Evolutionary conservation across 805 yeast species (phyloP).

Genomic region (Lipomyces sp.): DNA sequence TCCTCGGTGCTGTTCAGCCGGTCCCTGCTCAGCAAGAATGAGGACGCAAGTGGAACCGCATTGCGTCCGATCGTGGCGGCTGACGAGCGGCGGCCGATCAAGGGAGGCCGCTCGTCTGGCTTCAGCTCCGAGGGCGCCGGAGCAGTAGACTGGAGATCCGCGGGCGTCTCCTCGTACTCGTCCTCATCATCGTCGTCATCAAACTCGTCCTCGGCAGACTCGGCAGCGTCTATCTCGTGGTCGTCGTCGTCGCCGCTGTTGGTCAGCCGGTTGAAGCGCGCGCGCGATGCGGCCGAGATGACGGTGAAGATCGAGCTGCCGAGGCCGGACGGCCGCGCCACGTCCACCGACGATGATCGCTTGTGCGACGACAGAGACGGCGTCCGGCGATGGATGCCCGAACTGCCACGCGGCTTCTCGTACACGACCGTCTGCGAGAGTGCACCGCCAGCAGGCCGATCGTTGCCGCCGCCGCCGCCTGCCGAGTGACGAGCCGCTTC

Average conservation of each 20-base stretch:
- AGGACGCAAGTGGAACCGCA: constrained; percentile 9
- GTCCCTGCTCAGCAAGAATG: constrained; percentile 5
- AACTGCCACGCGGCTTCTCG: not conserved
- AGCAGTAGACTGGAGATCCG: not conserved
- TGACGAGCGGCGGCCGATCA: too few relatives aligned
- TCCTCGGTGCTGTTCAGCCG: constrained; percentile 1
- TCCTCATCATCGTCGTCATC: constrained; percentile 30
- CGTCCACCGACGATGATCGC: constrained; percentile 24
- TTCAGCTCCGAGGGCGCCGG: not conserved
- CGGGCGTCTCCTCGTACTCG: constrained; percentile 6
- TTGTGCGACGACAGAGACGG: not conserved
- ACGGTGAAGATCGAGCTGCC: constrained; percentile 21
- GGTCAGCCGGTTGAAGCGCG: constrained; percentile 9
- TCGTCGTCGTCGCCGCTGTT: constrained; percentile 16
- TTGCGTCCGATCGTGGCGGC: not conserved
- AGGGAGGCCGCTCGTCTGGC: not conserved
- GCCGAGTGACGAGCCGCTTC: too few relatives aligned
- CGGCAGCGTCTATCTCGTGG: constrained; percentile 34
- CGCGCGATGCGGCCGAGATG: constrained; percentile 24
- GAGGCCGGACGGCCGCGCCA: constrained; percentile 17
- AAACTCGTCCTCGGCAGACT: constrained; percentile 34
- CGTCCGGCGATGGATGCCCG: not conserved
- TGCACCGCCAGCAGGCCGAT: not conserved
- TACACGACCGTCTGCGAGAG: not conserved
- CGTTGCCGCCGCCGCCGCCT: not conserved